Conservation (phyloP, 148 eudicot genomes). For the Arctostaphylos glauca region DNA sequence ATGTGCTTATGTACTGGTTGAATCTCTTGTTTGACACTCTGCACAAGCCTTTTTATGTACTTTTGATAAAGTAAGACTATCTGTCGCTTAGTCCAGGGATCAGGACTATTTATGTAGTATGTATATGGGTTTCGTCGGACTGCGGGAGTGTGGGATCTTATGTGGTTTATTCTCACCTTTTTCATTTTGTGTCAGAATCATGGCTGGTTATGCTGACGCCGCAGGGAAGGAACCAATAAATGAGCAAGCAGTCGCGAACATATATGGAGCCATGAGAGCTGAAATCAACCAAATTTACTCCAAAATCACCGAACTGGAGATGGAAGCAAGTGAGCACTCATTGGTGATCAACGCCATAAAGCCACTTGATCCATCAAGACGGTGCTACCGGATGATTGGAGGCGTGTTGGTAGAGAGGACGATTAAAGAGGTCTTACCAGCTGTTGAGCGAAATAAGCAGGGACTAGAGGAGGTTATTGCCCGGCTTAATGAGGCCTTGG, state of each 20-base stretch:
- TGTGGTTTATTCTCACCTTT: not conserved
- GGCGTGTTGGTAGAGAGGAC: slow-evolving; percentile 95
- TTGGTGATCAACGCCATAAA: slow-evolving; percentile 80
- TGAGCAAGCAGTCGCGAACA: slow-evolving; percentile 86
- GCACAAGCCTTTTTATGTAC: slow-evolving; percentile 1
- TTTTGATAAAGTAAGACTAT: not conserved
- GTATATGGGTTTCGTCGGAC: not conserved
- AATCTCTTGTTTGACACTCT: not conserved
- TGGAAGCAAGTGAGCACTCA: slow-evolving; percentile 90
- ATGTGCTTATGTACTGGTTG: not conserved
- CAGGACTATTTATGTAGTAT: not conserved
- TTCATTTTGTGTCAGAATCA: slow-evolving; percentile 23
- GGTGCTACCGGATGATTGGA: slow-evolving; percentile 91
- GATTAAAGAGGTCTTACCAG: slow-evolving; percentile 83
- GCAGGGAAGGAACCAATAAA: slow-evolving; percentile 56
- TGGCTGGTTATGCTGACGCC: slow-evolving; percentile 49
- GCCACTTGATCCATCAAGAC: slow-evolving; percentile 80
- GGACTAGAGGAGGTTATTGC: slow-evolving; percentile 82
- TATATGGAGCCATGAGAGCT: slow-evolving; percentile 68
- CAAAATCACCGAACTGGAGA: slow-evolving; percentile 89
- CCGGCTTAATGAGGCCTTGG: slow-evolving; percentile 71
- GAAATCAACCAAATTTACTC: slow-evolving; percentile 82
- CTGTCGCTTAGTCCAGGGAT: not conserved
- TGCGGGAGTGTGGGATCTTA: not conserved
- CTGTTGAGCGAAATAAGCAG: slow-evolving; percentile 82